phyloP scores from a whole-genome alignment of 371 early-diverging fungal genomes.

The Mortierella sp. region DNA sequence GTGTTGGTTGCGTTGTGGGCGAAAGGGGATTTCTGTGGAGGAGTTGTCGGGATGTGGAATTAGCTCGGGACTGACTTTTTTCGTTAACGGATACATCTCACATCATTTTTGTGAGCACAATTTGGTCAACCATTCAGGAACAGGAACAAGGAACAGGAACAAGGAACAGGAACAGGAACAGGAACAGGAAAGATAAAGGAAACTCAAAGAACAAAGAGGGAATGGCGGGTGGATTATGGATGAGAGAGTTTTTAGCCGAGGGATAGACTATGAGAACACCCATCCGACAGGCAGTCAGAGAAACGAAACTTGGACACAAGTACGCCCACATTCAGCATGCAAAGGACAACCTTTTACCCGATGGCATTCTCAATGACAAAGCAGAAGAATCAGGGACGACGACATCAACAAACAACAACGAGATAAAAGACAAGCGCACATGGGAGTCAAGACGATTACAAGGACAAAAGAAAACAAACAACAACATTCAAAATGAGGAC shows the following conservation, averaged over 20 bases:
- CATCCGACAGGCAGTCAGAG: neutral
- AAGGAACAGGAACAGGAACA: neutral
- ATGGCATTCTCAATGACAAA: neutral
- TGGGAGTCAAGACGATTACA: neutral
- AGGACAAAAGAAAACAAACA: neutral
- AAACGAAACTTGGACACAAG: neutral
- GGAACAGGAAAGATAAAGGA: neutral
- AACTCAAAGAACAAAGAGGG: neutral
- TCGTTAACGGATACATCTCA: neutral
- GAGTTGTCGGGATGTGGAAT: neutral
- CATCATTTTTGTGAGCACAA: neutral
- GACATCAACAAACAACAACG: neutral
- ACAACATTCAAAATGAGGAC: neutral
- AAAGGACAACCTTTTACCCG: neutral
- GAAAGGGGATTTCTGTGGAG: neutral
- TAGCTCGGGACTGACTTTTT: neutral
- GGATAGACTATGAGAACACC: neutral
- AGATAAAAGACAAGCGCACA: neutral
- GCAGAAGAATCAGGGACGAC: neutral
- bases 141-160: neutral
- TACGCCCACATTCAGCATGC: neutral
- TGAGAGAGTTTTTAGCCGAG: constrained; percentile 12
- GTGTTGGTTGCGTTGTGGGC: neutral
- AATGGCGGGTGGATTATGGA: neutral
- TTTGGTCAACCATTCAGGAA: neutral